These are phyloP conservation scores for Oryza australiensis DNA, from an alignment of 176 grass and related monocot genomes.

Conservation along the genomic window DNA sequence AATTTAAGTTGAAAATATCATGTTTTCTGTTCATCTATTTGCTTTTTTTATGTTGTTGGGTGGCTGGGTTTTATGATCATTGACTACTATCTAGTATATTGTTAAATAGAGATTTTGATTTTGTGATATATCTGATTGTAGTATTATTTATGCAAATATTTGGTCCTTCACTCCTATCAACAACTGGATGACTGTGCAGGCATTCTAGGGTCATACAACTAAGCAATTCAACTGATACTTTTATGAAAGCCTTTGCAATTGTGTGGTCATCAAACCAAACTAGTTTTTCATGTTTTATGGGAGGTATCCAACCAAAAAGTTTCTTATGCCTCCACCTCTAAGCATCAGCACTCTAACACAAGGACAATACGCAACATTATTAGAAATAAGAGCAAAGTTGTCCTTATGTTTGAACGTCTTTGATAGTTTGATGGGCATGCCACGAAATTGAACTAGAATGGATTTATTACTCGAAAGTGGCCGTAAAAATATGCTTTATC, in stretches of 20 bases:
- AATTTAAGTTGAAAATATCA: not conserved
- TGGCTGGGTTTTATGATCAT: not conserved
- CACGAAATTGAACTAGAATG: conserved; percentile 8
- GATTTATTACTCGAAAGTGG: not conserved
- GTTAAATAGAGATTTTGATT: not conserved
- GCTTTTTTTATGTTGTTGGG: not conserved
- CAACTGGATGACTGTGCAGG: not conserved
- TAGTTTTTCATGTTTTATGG: not conserved
- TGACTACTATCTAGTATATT: not conserved
- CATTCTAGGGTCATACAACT: not conserved
- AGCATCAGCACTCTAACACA: conserved; percentile 15
- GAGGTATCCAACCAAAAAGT: not conserved
- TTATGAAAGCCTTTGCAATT: conserved; percentile 1
- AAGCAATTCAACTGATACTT: not conserved
- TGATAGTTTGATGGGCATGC: not conserved
- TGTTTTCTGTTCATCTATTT: not conserved
- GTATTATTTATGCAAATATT: not conserved
- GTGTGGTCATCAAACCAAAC: not conserved
- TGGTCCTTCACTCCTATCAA: not conserved
- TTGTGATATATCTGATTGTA: conserved; percentile 9
- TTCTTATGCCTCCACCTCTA: not conserved
- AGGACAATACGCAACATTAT: not conserved
- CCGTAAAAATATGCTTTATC: not conserved
- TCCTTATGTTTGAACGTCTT: conserved; percentile 8
- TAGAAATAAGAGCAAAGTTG: not conserved